Evolutionary conservation across 1,284 basidiomycete genomes (phyloP).

Genomic region (Leucoagaricus sp.): DNA sequence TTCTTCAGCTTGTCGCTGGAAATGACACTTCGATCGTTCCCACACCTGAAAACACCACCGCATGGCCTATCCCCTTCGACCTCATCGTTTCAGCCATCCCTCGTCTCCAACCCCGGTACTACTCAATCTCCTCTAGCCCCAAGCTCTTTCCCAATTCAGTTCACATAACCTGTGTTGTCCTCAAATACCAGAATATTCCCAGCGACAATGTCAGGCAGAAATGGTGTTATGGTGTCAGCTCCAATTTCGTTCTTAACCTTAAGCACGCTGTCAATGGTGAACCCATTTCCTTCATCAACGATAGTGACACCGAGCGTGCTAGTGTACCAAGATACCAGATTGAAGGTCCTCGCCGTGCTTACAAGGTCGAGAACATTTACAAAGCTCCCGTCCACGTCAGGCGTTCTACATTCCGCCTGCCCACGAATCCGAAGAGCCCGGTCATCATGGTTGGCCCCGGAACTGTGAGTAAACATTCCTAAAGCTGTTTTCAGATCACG

Average conservation of each 20-base stretch:
- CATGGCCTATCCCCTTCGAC: constrained; percentile 96
- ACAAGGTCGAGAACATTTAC: constrained; percentile 70
- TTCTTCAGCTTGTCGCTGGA: constrained; percentile 86
- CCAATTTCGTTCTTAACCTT: constrained; percentile 92
- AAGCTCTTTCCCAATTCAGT: constrained; percentile 88
- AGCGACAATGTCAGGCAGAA: constrained; percentile 54
- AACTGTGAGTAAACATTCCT: constrained; percentile 64
- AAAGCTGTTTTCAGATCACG: constrained; percentile 11
- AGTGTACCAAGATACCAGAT: constrained; percentile 79
- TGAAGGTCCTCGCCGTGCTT: constrained; percentile 86
- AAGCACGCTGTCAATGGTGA: constrained; percentile 77
- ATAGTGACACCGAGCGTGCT: constrained; percentile 39
- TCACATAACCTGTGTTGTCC: constrained; percentile 94
- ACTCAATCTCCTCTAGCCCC: constrained; percentile 97
- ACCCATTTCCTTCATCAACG: constrained; percentile 43
- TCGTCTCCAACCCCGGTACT: constrained; percentile 95
- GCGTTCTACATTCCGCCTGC: constrained; percentile 94
- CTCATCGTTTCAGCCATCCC: constrained; percentile 92
- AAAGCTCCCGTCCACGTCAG: constrained; percentile 94
- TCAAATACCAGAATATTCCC: constrained; percentile 80
- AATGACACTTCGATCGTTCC: constrained; percentile 65
- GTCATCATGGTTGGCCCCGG: constrained; percentile 99
- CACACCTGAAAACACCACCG: constrained; percentile 69
- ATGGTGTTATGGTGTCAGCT: constrained; percentile 84
- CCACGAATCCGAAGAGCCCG: constrained; percentile 96